phyloP scores from a whole-genome alignment of 2,329 filamentous ascomycete species.

The Dothiorella sarmentorum region DNA sequence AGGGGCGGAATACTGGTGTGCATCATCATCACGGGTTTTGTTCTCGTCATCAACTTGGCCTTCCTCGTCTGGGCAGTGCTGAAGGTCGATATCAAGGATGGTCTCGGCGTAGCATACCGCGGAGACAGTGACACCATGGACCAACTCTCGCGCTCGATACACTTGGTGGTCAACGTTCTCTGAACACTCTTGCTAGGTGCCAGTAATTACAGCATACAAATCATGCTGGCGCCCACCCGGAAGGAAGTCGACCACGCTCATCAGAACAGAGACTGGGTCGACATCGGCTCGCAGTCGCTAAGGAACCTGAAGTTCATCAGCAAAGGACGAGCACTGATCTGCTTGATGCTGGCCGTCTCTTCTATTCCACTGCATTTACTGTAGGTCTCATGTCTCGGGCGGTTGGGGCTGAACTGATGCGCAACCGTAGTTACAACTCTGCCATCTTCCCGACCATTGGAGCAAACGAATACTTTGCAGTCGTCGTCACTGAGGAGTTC shows the following conservation, averaged over 20 bases:
- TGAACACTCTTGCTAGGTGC: neutral
- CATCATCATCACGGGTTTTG: neutral
- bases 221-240: neutral
- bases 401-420: no score
- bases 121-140: no score
- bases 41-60: constrained; percentile 20
- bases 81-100: constrained; percentile 18
- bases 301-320: constrained; percentile 32
- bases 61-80: constrained; percentile 18
- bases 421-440: no score
- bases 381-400: no score
- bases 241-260: neutral
- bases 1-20: no score
- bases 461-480: no score
- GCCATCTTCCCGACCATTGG: no score
- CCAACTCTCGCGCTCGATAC: constrained; percentile 25
- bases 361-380: no score
- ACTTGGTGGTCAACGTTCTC: constrained; percentile 33
- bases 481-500: no score
- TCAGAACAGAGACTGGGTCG: constrained; percentile 35
- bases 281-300: constrained; percentile 45
- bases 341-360: no score
- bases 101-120: no score
- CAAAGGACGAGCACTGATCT: no score
- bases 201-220: neutral